phyloP scores from a whole-genome alignment of 176 grass and related monocot genomes.

The Leersia perrieri region DNA sequence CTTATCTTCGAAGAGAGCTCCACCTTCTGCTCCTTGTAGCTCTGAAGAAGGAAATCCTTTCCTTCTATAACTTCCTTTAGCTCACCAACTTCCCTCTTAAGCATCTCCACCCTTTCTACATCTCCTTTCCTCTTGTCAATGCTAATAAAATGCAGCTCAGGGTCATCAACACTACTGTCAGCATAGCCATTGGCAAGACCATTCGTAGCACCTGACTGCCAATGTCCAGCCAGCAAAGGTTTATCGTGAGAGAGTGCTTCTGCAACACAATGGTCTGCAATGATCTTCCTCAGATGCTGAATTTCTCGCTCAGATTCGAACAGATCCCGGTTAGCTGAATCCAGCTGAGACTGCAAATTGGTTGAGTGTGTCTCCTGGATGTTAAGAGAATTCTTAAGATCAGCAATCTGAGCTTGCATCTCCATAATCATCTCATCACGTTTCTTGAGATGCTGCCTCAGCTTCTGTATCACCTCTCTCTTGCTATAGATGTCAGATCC shows the following conservation, averaged over 20 bases:
- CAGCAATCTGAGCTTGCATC: slow-evolving; percentile 84
- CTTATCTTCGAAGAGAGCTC: slow-evolving; percentile 80
- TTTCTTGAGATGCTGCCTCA: slow-evolving; percentile 86
- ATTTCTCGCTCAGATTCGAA: slow-evolving; percentile 79
- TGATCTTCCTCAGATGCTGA: slow-evolving; percentile 70
- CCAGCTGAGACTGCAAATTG: slow-evolving; percentile 75
- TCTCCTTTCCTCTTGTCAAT: slow-evolving; percentile 57
- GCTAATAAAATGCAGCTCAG: slow-evolving; percentile 43
- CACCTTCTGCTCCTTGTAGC: slow-evolving; percentile 90
- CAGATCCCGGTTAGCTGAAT: slow-evolving; percentile 72
- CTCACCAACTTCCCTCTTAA: slow-evolving; percentile 67
- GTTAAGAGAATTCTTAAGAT: slow-evolving; percentile 75
- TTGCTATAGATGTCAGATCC: slow-evolving; percentile 92
- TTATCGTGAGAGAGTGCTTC: slow-evolving; percentile 51
- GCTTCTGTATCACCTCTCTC: slow-evolving; percentile 86
- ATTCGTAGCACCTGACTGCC: slow-evolving; percentile 49
- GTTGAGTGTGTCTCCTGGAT: slow-evolving; percentile 59
- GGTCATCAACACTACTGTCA: slow-evolving; percentile 46
- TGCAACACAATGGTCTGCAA: slow-evolving; percentile 62
- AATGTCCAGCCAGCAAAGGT: slow-evolving; percentile 39
- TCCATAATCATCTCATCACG: slow-evolving; percentile 94
- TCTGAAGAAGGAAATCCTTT: slow-evolving; percentile 94
- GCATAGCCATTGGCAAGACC: slow-evolving; percentile 58
- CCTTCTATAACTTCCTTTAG: slow-evolving; percentile 84
- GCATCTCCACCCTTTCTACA: slow-evolving; percentile 58